phyloP scores from a whole-genome alignment of 2,329 filamentous ascomycete genomes.

The Paecilomyces niveus region DNA sequence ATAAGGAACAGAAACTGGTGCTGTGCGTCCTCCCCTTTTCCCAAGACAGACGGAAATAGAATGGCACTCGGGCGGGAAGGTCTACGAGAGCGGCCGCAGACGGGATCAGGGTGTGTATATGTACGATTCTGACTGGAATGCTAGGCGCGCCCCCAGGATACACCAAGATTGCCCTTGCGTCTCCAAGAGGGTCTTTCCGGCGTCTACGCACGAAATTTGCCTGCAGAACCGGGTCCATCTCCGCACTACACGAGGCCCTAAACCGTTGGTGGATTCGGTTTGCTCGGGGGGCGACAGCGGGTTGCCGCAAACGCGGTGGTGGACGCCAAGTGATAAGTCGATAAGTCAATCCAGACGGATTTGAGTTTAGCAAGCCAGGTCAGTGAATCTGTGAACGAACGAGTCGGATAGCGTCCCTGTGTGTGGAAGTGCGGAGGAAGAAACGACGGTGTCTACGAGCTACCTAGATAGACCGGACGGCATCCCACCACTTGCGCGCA shows the following conservation, averaged over 20 bases:
- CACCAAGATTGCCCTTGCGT: conserved; percentile 10
- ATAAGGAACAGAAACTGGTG: background rate
- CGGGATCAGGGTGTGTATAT: background rate
- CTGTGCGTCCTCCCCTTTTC: background rate
- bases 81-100: background rate
- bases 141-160: conserved; percentile 6
- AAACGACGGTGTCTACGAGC: background rate
- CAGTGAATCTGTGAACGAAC: background rate
- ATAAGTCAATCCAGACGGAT: conserved; percentile 1
- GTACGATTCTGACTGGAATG: conserved; percentile 5
- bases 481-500: conserved; percentile 21
- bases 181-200: conserved; percentile 2
- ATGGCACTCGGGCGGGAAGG: background rate
- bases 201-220: conserved; percentile 15
- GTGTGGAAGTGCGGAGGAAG: background rate
- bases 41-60: background rate
- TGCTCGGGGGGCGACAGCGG: conserved; percentile 16
- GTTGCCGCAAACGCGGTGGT: conserved; percentile 20
- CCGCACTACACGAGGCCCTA: conserved; percentile 14
- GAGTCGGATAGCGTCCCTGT: background rate
- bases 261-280: conserved; percentile 16
- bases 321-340: conserved; percentile 12
- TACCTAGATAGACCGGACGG: background rate
- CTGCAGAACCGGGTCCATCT: conserved; percentile 28
- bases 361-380: background rate